Evolutionary conservation across 78 protist species (phyloP), one percentile per base, ranked within the genome.

Genomic region (Polysphondylium violaceum): DNA sequence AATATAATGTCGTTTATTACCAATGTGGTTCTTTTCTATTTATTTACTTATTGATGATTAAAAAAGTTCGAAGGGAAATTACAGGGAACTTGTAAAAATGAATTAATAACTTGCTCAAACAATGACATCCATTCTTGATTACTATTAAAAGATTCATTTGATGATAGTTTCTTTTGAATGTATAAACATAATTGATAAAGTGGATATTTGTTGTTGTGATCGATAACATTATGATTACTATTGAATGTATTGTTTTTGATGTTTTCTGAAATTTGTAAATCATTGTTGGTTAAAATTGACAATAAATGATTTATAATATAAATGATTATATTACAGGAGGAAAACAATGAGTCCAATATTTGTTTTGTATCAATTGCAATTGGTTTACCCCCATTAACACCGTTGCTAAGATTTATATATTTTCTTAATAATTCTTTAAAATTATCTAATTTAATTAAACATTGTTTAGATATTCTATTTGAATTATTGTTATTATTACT

Each of bases 301-400:
- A 69, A 27, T 69, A 69, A 25, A 31, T 33, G 9, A 43, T 72
- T 55, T 14, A 72, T 72, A 11, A 72, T 21, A 33, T 43, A 23
- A 31, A 72, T 55, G 14, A 72, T 72, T 50, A 72, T 33, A 50
- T 17, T 44, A 72, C 78, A 50, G n/a, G 78, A 72, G 2, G 12
- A 2, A 11, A 72, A 50, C 23, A 50, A 50, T 19, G 78, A 72
- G 44, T 72, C 78, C 8, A 72, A 23, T 29, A 72, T 72, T 51
- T 44, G 63, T 35, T 72, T 72, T 16, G 64, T 50, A 51, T 50
- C 40, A 2, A 29, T 43, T 47, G 44, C n/a, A 2, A 50, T 29
- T 69, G n/a, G 11, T 5, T 65, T n/a, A n/a, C n/a, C n/a, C n/a
- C n/a, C 35, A 7, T 65, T 65, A 23, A 38, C 21, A 69, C 23